Evolutionary conservation across 2,329 filamentous ascomycete genomes (phyloP), one percentile per base, ranked within the genome.

Genomic region (Sporothrix variecibatus): DNA sequence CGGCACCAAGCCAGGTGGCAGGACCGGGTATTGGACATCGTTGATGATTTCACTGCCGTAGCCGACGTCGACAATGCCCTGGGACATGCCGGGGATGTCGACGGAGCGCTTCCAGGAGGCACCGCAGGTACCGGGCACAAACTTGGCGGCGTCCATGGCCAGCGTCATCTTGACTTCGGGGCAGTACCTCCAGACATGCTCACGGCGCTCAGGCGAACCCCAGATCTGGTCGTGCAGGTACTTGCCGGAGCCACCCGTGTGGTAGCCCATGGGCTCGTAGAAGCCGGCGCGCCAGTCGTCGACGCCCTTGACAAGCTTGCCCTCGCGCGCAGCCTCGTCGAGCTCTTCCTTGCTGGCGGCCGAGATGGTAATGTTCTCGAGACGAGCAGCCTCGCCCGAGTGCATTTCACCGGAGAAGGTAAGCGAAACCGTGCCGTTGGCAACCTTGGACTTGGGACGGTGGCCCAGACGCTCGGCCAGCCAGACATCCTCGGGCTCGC

Each of bases 181-280:
- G 75, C 87, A 89, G 79, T 89, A 89, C 38, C 85, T 82, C 85
- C 86, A 89, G 58, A 89, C 85, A 75, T 88, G 84, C 75, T 83
- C 82, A 34, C 88, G 81, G 78, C 82, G 77, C 75, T 83, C 81
- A 0, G 84, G 84, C 4, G 81, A 84, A 34, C 86, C 85, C 87
- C 87, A 89, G 56, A 89, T 84, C 1, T 80, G 81, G 12, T 77
- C 75, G 75, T 87, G 85, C 23, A 89, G 79, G 71, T 79, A 83
- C 15, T 78, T 78, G 67, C 87, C 87, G 72, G 84, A 84, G 8
- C 84, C 84, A 28, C 87, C 87, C 0, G 86, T 87, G 78, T 90
- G 87, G 78, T 88, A 89, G 60, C 88, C 88, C 87, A 89, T 87
- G 17, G 88, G 87, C 78, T 88, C 84, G 78, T 88, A 88, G 77